Percentiles rank a stretch among this genome's conserved stretches.
Conservation (phyloP, 1,139 yeast genomes). For the Suhomyces wounanorum region DNA sequence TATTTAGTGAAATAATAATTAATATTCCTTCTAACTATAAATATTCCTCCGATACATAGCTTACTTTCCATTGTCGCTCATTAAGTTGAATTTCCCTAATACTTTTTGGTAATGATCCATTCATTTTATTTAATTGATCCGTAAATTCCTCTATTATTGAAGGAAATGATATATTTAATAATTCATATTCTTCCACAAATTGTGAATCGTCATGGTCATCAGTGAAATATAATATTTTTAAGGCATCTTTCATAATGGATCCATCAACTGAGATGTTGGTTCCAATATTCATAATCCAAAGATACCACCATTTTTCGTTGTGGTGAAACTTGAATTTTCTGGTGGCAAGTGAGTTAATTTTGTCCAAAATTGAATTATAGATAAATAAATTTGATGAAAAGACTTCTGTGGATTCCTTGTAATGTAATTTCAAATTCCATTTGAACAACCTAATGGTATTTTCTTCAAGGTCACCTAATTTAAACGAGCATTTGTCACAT, state of each 20-base stretch:
- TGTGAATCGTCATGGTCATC: conserved; percentile 9
- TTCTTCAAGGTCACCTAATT: conserved; percentile 36
- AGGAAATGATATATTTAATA: conserved; percentile 17
- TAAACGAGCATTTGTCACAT: conserved; percentile 33
- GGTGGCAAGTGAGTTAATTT: conserved; percentile 48
- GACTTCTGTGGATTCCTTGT: conserved; percentile 19
- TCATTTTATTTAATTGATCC: conserved; percentile 26
- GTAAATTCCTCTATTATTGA: conserved; percentile 24
- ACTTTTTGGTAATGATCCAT: conserved; percentile 33
- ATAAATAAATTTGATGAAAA: conserved; percentile 39
- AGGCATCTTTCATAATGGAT: conserved; percentile 13
- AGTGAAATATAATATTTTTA: conserved; percentile 22
- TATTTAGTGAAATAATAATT: neutral
- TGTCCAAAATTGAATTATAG: conserved; percentile 44
- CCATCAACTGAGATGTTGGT: conserved; percentile 19
- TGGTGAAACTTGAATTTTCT: conserved; percentile 45
- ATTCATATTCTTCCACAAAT: conserved; percentile 20
- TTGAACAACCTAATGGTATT: conserved; percentile 48
- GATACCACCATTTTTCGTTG: conserved; percentile 14
- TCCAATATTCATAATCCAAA: conserved; percentile 27
- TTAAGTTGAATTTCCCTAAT: conserved; percentile 19
- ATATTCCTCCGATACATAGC: conserved; percentile 14
- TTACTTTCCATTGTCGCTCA: conserved; percentile 17
- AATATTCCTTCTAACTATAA: neutral
- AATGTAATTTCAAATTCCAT: conserved; percentile 54